Evolutionary conservation across 148 eudicot species (phyloP).

Genomic region (Rheum nobile): DNA sequence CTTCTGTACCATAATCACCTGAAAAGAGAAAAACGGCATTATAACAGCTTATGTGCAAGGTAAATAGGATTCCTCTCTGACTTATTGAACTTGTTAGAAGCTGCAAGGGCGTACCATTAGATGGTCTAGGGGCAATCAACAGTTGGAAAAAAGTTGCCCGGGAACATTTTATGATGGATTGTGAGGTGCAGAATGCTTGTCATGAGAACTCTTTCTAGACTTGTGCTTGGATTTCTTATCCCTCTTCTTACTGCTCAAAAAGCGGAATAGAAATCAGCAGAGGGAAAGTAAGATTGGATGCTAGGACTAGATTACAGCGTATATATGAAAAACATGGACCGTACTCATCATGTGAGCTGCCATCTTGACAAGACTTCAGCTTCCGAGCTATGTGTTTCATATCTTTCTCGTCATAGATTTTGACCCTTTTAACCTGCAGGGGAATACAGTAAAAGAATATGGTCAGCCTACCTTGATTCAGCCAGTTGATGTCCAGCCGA

Average conservation of each 20-base stretch:
- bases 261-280: conserved; percentile 13
- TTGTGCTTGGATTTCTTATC: conserved; percentile 69
- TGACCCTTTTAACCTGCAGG: conserved; percentile 45
- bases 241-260: conserved; percentile 69
- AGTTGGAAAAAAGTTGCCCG: background rate
- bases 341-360: conserved; percentile 86
- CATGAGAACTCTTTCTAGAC: conserved; percentile 47
- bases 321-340: conserved; percentile 12
- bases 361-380: conserved; percentile 76
- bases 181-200: conserved; percentile 15
- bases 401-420: conserved; percentile 42
- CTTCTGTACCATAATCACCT: no score
- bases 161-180: background rate
- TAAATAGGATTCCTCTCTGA: no score
- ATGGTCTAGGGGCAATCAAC: background rate
- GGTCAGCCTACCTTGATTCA: background rate
- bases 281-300: background rate
- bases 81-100: background rate
- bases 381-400: conserved; percentile 78
- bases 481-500: background rate
- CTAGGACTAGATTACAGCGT: background rate
- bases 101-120: background rate
- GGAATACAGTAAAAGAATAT: background rate
- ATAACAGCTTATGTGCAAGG: no score
- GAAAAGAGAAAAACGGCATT: no score